Evolutionary conservation across 345 rosid genomes (phyloP).

Genomic region (Litchi chinensis): DNA sequence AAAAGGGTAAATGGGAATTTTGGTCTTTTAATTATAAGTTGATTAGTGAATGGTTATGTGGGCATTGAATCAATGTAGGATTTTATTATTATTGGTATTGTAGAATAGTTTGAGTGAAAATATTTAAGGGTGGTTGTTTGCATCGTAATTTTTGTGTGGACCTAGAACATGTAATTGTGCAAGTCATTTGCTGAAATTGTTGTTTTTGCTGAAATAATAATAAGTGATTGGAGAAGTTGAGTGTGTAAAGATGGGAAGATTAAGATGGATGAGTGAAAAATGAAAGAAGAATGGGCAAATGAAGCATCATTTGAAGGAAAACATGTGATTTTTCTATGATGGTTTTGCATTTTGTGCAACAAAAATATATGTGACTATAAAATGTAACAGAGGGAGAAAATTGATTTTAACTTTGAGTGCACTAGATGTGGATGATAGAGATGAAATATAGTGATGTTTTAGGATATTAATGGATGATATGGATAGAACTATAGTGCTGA

Average conservation of each 20-base stretch:
- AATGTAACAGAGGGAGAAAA: not conserved
- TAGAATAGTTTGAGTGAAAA: no score
- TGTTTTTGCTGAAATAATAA: no score
- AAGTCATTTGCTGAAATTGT: no score
- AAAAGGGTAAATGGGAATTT: not conserved
- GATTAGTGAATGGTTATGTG: not conserved
- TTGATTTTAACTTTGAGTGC: not conserved
- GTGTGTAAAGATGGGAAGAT: not conserved
- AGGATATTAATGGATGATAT: not conserved
- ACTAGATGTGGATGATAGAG: not conserved
- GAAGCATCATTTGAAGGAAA: not conserved
- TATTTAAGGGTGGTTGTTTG: no score
- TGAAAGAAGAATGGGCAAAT: no score
- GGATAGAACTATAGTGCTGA: not conserved
- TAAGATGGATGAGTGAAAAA: no score
- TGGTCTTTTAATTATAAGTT: not conserved
- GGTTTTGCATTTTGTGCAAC: not conserved
- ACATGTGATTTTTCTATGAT: not conserved
- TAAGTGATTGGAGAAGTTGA: no score
- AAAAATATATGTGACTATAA: not conserved
- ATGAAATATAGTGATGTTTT: not conserved
- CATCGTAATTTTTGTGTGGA: no score
- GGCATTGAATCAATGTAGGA: not conserved
- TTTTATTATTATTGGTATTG: no score
- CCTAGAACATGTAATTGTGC: no score